Conservation (phyloP, 2,329 filamentous ascomycete genomes). For the Penicillium sp. region DNA sequence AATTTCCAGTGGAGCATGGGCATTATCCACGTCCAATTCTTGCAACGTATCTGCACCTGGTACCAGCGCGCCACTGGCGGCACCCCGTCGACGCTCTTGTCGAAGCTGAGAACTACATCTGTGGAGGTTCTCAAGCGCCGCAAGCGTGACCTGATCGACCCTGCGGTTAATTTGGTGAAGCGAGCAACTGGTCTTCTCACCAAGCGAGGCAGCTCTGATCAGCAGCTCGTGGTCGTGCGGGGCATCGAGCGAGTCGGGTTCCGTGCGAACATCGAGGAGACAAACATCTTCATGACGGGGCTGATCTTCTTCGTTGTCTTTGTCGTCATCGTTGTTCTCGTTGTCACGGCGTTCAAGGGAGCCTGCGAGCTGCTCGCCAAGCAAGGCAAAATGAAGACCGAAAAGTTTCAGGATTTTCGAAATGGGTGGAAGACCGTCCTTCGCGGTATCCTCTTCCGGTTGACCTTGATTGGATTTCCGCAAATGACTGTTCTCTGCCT, state of each 20-base stretch:
- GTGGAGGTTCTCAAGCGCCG: slow-evolving; percentile 68
- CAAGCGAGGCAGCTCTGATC: slow-evolving; percentile 47
- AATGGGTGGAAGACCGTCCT: slow-evolving; percentile 89
- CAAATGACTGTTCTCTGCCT: slow-evolving; percentile 85
- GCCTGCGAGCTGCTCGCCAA: slow-evolving; percentile 70
- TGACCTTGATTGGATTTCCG: slow-evolving; percentile 84
- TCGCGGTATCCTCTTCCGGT: slow-evolving; percentile 87
- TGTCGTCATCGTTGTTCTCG: slow-evolving; percentile 65
- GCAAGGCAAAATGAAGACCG: slow-evolving; percentile 69
- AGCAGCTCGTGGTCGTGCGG: slow-evolving; percentile 52
- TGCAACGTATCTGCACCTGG: slow-evolving; percentile 88
- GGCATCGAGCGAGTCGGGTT: slow-evolving; percentile 90
- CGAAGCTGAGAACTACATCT: slow-evolving; percentile 66
- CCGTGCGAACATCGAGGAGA: slow-evolving; percentile 73
- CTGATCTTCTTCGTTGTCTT: slow-evolving; percentile 85
- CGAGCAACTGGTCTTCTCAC: slow-evolving; percentile 40
- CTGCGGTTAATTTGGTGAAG: slow-evolving; percentile 21
- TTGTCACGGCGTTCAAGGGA: slow-evolving; percentile 73
- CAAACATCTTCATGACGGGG: slow-evolving; percentile 90
- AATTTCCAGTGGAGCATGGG: slow-evolving; percentile 99
- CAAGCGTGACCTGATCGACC: slow-evolving; percentile 45
- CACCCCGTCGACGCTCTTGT: slow-evolving; percentile 70
- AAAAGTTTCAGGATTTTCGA: slow-evolving; percentile 89
- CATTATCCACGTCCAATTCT: slow-evolving; percentile 79
- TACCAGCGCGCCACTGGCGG: slow-evolving; percentile 92